Percentiles rank a stretch among this genome's conserved stretches.
Evolutionary conservation across 164 flowering plant species (phyloP).

Genomic region (Tetracentron sinense): DNA sequence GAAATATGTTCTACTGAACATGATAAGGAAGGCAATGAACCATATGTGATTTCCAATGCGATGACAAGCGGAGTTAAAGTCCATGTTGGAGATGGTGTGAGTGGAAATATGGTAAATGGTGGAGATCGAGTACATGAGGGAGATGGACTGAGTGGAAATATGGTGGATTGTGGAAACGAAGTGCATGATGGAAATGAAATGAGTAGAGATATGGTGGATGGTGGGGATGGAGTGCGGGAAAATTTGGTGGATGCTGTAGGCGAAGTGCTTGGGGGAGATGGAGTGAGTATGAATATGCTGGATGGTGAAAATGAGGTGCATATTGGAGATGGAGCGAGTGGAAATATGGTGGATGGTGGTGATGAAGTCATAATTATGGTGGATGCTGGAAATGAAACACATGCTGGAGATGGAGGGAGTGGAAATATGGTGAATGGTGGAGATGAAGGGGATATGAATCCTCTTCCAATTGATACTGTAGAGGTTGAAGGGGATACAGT

Average conservation of each 20-base stretch:
- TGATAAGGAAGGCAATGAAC: no score
- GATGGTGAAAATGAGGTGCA: neutral
- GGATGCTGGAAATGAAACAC: no score
- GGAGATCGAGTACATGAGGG: no score
- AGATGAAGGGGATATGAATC: slow-evolving; percentile 20
- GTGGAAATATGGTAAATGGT: no score
- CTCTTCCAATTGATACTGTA: slow-evolving; percentile 12
- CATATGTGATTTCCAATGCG: no score
- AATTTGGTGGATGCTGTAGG: no score
- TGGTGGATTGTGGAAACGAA: no score
- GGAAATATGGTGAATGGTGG: slow-evolving; percentile 7
- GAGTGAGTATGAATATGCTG: neutral
- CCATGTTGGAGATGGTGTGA: no score
- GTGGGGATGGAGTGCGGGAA: neutral
- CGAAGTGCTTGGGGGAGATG: no score
- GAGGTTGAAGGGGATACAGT: slow-evolving; percentile 24
- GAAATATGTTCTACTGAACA: neutral
- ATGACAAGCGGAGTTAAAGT: no score
- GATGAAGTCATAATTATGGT: neutral
- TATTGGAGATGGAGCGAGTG: slow-evolving; percentile 12
- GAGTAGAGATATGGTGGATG: neutral
- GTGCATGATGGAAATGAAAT: no score
- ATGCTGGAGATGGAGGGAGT: no score
- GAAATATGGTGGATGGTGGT: slow-evolving; percentile 17
- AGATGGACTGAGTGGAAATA: neutral